A percentile compares a stretch with the other conserved stretches of the same genome.
Evolutionary conservation across 257 asterid species (phyloP).

Genomic region (Apocynum venetum): DNA sequence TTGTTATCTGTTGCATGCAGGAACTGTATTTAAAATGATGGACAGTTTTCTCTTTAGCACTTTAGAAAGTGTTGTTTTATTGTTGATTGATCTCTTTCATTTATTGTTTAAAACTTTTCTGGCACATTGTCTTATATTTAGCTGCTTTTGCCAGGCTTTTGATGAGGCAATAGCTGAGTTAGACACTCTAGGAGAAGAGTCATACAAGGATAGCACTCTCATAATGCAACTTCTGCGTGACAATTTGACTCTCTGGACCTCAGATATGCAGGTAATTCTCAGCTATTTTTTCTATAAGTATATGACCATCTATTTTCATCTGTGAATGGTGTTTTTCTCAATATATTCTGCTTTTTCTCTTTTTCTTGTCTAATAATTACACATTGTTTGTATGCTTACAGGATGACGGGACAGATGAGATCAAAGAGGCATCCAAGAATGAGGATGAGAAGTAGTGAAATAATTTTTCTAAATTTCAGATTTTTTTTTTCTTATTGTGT

Average conservation of each 20-base stretch:
- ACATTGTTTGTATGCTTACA: neutral
- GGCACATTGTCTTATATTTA: neutral
- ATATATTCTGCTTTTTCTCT: neutral
- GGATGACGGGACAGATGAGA: constrained; percentile 34
- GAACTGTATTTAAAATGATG: neutral
- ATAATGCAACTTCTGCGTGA: constrained; percentile 36
- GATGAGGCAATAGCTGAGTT: constrained; percentile 36
- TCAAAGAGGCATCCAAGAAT: constrained; percentile 26
- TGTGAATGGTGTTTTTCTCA: neutral
- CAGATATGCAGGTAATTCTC: constrained; percentile 29
- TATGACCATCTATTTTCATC: neutral
- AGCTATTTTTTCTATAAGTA: neutral
- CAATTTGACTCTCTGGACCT: constrained; percentile 31
- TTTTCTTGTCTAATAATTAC: neutral
- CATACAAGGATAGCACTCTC: constrained; percentile 36
- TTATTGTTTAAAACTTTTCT: neutral
- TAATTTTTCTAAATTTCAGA: neutral
- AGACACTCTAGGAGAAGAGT: constrained; percentile 34
- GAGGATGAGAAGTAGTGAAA: constrained; percentile 28
- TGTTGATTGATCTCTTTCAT: neutral
- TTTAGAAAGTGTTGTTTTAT: neutral
- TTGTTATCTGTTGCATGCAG: neutral
- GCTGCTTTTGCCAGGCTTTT: constrained; percentile 19
- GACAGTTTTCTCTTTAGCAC: neutral
- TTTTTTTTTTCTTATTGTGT: neutral